Conservation (phyloP, 1,139 yeast species). For the Suhomyces taliae region DNA sequence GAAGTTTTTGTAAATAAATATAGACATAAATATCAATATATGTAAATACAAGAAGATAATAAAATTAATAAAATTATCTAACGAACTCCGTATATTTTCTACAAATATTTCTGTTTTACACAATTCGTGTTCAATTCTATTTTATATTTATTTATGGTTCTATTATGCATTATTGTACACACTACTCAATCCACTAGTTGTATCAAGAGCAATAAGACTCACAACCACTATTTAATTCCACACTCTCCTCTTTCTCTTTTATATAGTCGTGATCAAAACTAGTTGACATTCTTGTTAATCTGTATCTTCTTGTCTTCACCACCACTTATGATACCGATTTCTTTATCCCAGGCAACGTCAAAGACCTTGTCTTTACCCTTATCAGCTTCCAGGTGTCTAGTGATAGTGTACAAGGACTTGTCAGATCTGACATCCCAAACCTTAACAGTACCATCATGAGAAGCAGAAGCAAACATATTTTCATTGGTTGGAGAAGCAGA, state of each 20-base stretch:
- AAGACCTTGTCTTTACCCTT: slow-evolving; percentile 64
- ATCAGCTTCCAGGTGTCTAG: slow-evolving; percentile 52
- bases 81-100: no score
- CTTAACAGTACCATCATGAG: slow-evolving; percentile 93
- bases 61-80: no score
- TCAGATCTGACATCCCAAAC: slow-evolving; percentile 96
- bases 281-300: slow-evolving; percentile 51
- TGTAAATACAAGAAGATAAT: no score
- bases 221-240: neutral
- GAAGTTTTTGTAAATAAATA: no score
- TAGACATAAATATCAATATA: no score
- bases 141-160: neutral
- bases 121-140: no score
- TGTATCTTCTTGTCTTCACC: slow-evolving; percentile 94
- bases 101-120: no score
- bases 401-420: slow-evolving; percentile 80
- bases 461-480: slow-evolving; percentile 82
- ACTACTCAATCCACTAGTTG: neutral
- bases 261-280: neutral
- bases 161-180: neutral
- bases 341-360: slow-evolving; percentile 80
- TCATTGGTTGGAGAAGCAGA: slow-evolving; percentile 72
- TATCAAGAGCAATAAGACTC: no score
- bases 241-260: neutral
- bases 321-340: slow-evolving; percentile 85